These are phyloP conservation scores for Diplogelasinospora grovesii DNA, from an alignment of 495 filamentous ascomycete species.

Conservation along the genomic window DNA sequence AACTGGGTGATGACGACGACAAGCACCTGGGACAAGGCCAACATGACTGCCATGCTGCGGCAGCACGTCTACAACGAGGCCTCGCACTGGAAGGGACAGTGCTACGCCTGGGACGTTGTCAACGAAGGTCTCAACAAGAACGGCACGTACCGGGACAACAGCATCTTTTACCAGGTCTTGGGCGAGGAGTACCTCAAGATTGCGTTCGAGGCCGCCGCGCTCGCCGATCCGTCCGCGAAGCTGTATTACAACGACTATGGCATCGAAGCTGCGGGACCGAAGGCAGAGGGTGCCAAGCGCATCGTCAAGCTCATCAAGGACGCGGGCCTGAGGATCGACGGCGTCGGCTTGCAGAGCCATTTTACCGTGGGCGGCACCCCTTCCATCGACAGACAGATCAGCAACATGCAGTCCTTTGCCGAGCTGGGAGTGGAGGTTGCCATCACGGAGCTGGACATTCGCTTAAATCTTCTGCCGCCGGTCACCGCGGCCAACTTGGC, in stretches of 20 bases:
- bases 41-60: constrained; percentile 12
- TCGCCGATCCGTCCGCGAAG: constrained; percentile 21
- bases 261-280: constrained; percentile 44
- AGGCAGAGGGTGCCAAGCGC: constrained; percentile 37
- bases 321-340: constrained; percentile 45
- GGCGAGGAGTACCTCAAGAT: constrained; percentile 38
- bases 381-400: constrained; percentile 25
- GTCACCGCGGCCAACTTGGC: constrained; percentile 36
- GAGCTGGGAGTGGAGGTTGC: constrained; percentile 44
- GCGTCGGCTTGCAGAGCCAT: constrained; percentile 52
- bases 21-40: constrained; percentile 4
- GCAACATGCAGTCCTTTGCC: constrained; percentile 34
- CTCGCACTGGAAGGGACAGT: constrained; percentile 42
- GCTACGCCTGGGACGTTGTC: constrained; percentile 43
- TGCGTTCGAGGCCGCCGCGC: constrained; percentile 37
- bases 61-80: constrained; percentile 42
- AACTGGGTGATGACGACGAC: constrained; percentile 33
- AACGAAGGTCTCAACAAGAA: constrained; percentile 45
- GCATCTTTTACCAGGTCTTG: constrained; percentile 26
- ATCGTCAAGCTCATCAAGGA: constrained; percentile 38
- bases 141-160: constrained; percentile 27
- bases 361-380: constrained; percentile 45
- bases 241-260: constrained; percentile 62
- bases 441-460: constrained; percentile 53
- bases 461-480: constrained; percentile 40